phyloP scores from a whole-genome alignment of 768 basidiomycete genomes.

The Russula olivacea region DNA sequence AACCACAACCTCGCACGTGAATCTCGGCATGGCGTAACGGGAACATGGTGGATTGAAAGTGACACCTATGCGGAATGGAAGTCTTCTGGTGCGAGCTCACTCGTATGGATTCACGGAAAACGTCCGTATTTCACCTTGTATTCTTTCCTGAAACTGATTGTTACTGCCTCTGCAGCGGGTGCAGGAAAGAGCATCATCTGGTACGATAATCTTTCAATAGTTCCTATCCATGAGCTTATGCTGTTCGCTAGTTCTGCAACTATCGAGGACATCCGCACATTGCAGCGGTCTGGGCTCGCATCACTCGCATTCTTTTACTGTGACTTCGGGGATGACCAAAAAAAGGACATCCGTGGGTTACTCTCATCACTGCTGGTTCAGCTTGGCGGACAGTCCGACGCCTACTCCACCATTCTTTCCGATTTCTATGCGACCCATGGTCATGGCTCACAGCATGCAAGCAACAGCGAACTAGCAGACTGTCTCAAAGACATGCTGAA shows the following conservation, averaged over 20 bases:
- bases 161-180: background rate
- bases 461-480: background rate
- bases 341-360: background rate
- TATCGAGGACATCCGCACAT: background rate
- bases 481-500: slow-evolving; percentile 5
- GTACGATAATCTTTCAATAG: background rate
- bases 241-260: background rate
- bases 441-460: background rate
- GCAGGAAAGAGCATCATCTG: slow-evolving; percentile 3
- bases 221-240: background rate
- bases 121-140: background rate
- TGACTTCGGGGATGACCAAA: slow-evolving; percentile 5
- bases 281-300: background rate
- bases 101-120: slow-evolving; percentile 11
- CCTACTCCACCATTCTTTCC: background rate
- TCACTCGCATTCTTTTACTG: slow-evolving; percentile 6
- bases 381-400: background rate
- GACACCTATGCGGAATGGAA: slow-evolving; percentile 1
- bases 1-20: background rate
- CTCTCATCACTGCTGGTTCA: slow-evolving; percentile 4
- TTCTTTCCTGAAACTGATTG: background rate
- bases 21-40: background rate
- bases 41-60: background rate
- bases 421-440: background rate
- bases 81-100: background rate